Evolutionary conservation across 805 yeast species (phyloP).

Genomic region (Saccharomyces paradoxus): DNA sequence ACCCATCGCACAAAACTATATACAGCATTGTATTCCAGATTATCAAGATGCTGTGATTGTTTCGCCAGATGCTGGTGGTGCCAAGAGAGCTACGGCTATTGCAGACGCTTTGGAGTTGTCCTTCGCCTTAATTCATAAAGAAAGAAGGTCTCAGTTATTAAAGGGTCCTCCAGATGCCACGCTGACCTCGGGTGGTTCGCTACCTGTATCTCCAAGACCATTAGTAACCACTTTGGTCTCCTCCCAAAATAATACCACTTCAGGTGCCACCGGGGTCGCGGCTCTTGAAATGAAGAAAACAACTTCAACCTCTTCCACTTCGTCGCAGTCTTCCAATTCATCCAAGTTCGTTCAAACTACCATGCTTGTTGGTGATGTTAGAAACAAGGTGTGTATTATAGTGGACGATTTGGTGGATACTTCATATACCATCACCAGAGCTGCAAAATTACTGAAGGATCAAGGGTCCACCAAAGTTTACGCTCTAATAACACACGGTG

Average conservation of each 20-base stretch:
- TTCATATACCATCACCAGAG: conserved; percentile 82
- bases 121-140: conserved; percentile 93
- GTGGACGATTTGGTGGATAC: conserved; percentile 94
- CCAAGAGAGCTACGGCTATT: conserved; percentile 88
- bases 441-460: conserved; percentile 83
- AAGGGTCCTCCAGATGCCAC: conserved; percentile 32
- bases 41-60: conserved; percentile 82
- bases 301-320: conserved; percentile 9
- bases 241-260: conserved; percentile 15
- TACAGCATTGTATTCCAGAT: conserved; percentile 66
- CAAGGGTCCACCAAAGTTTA: conserved; percentile 85
- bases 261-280: not conserved
- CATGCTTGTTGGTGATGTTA: conserved; percentile 94
- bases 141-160: conserved; percentile 49
- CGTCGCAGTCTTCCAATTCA: conserved; percentile 16
- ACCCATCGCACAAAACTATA: conserved; percentile 81
- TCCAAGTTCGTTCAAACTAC: conserved; percentile 57
- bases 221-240: conserved; percentile 11
- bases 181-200: conserved; percentile 22
- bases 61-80: conserved; percentile 99
- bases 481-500: conserved; percentile 86
- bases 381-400: conserved; percentile 76
- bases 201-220: conserved; percentile 16
- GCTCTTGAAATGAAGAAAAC: conserved; percentile 6
- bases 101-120: conserved; percentile 86